Evolutionary conservation across 2,329 filamentous ascomycete genomes (phyloP).

Genomic region (Sphaceloma murrayae): DNA sequence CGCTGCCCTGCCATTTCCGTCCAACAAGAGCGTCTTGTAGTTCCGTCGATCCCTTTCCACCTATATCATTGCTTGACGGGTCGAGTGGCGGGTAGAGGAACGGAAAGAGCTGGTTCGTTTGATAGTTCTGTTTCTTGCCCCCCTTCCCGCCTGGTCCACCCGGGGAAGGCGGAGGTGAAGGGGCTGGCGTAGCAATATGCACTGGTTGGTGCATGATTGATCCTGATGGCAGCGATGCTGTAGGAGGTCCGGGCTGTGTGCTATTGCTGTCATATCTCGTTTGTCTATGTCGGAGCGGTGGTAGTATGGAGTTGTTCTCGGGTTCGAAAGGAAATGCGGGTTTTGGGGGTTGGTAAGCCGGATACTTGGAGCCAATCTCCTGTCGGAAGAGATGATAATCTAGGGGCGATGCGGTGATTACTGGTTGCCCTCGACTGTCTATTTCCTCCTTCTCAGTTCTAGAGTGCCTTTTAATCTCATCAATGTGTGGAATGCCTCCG

Average conservation of each 20-base stretch:
- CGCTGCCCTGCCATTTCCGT: constrained; percentile 83
- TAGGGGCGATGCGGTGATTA: constrained; percentile 84
- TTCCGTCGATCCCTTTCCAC: constrained; percentile 76
- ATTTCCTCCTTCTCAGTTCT: constrained; percentile 44
- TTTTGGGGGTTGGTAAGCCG: constrained; percentile 83
- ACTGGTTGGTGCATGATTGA: constrained; percentile 94
- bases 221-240: constrained; percentile 32
- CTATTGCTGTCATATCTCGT: constrained; percentile 39
- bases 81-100: constrained; percentile 95
- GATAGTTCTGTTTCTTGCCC: constrained; percentile 97
- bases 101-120: constrained; percentile 97
- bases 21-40: constrained; percentile 72
- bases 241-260: constrained; percentile 27
- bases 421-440: constrained; percentile 54
- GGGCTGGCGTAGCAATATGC: constrained; percentile 95
- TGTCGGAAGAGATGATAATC: constrained; percentile 96
- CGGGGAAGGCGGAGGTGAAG: constrained; percentile 88
- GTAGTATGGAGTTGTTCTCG: constrained; percentile 83
- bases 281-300: constrained; percentile 66
- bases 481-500: constrained; percentile 65
- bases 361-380: constrained; percentile 96
- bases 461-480: constrained; percentile 62
- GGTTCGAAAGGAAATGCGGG: constrained; percentile 75
- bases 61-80: constrained; percentile 76
- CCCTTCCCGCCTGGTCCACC: constrained; percentile 75